These are phyloP conservation scores for Aspergillus versicolor DNA, from an alignment of 2,329 filamentous ascomycete genomes.

Conservation along the genomic window DNA sequence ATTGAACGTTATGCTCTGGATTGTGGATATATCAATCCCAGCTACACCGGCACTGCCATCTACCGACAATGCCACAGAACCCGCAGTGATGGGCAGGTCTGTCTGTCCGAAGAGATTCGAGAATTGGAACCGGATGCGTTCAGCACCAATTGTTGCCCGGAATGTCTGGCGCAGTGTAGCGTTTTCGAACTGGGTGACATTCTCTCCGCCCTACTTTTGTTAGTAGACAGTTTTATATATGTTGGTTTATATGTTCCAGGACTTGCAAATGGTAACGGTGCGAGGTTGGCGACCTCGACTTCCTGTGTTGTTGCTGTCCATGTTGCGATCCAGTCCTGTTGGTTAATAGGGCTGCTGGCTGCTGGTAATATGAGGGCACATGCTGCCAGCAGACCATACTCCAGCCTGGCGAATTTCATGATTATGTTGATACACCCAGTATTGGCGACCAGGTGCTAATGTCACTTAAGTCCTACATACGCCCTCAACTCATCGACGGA, in stretches of 20 bases:
- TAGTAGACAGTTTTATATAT: conserved; percentile 6
- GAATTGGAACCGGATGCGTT: conserved; percentile 60
- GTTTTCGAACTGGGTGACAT: conserved; percentile 55
- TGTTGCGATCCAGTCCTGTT: conserved; percentile 55
- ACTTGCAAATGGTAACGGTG: conserved; percentile 59
- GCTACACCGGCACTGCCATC: conserved; percentile 46
- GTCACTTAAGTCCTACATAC: too few species aligned
- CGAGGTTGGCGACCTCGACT: conserved; percentile 62
- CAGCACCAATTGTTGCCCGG: conserved; percentile 57
- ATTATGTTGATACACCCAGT: background rate
- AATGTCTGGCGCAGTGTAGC: conserved; percentile 67
- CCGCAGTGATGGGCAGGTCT: conserved; percentile 59
- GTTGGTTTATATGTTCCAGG: too few species aligned
- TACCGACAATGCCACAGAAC: conserved; percentile 57
- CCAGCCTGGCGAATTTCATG: background rate
- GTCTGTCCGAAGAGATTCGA: conserved; percentile 65
- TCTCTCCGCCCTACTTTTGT: conserved; percentile 49
- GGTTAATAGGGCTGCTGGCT: background rate
- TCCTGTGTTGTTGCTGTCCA: conserved; percentile 68
- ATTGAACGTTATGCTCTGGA: conserved; percentile 45
- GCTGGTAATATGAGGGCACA: background rate
- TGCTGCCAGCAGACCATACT: background rate
- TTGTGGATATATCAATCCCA: conserved; percentile 52
- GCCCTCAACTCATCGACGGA: too few species aligned
- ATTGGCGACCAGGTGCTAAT: background rate